Conservation (phyloP, 192 early-diverging fungal species). For the Irineochytrium annulatum region DNA sequence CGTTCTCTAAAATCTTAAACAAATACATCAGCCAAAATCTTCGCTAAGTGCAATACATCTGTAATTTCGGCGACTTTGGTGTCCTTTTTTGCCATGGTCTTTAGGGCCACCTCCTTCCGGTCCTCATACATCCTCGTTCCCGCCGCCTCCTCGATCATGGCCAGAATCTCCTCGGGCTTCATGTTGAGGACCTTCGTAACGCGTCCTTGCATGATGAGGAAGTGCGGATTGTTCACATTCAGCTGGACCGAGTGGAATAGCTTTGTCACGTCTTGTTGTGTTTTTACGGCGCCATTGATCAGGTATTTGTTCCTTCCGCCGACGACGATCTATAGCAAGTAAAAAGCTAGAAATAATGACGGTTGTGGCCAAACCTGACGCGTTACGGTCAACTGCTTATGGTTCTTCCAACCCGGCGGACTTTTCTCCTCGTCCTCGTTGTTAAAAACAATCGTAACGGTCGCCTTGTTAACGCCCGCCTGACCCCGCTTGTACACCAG, state of each 20-base stretch:
- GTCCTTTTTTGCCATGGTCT: slow-evolving; percentile 94
- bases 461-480: slow-evolving; percentile 95
- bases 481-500: slow-evolving; percentile 99
- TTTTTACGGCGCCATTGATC: slow-evolving; percentile 88
- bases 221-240: slow-evolving; percentile 99
- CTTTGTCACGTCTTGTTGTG: slow-evolving; percentile 83
- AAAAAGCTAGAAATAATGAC: slow-evolving; percentile 9
- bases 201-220: slow-evolving; percentile 97
- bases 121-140: slow-evolving; percentile 99
- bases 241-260: slow-evolving; percentile 97
- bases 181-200: slow-evolving; percentile 99
- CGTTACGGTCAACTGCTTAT: slow-evolving; percentile 86
- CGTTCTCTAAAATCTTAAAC: slow-evolving; percentile 69
- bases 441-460: slow-evolving; percentile 94
- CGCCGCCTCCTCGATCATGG: slow-evolving; percentile 99
- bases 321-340: slow-evolving; percentile 58
- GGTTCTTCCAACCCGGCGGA: slow-evolving; percentile 84
- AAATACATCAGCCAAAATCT: too few relatives aligned
- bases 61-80: slow-evolving; percentile 91
- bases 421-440: slow-evolving; percentile 80
- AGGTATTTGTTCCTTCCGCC: slow-evolving; percentile 95
- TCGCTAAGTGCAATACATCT: slow-evolving; percentile 38
- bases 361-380: slow-evolving; percentile 91
- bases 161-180: slow-evolving; percentile 92
- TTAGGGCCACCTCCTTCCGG: slow-evolving; percentile 88